Evolutionary conservation across 441 rosid species (phyloP).

Genomic region (Jatropha multifida): DNA sequence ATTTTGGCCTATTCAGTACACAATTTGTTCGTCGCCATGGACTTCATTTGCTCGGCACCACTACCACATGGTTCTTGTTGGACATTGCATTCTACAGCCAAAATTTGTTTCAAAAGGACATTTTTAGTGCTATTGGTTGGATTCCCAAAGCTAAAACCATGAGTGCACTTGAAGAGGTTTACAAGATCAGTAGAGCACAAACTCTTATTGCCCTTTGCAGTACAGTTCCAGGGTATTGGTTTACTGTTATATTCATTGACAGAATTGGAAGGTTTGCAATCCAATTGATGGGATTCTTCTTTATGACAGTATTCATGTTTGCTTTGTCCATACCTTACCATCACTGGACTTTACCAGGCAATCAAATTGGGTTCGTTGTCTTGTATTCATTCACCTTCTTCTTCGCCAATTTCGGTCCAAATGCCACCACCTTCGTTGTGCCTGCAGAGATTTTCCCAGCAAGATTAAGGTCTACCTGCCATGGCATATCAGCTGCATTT

Average conservation of each 20-base stretch:
- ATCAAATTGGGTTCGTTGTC: constrained; percentile 55
- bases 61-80: constrained; percentile 69
- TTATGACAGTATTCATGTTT: constrained; percentile 82
- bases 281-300: constrained; percentile 76
- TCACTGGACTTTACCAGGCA: constrained; percentile 59
- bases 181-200: constrained; percentile 60
- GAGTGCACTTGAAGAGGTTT: constrained; percentile 74
- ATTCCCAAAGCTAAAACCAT: constrained; percentile 60
- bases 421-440: constrained; percentile 69
- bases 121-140: constrained; percentile 75
- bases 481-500: constrained; percentile 72
- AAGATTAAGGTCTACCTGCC: constrained; percentile 76
- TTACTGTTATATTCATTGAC: constrained; percentile 63
- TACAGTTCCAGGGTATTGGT: constrained; percentile 80
- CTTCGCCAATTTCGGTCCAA: constrained; percentile 81
- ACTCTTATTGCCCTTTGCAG: constrained; percentile 71
- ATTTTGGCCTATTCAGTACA: constrained; percentile 49
- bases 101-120: constrained; percentile 72
- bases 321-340: constrained; percentile 68
- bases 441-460: constrained; percentile 90
- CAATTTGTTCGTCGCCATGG: constrained; percentile 54
- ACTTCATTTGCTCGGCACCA: constrained; percentile 67
- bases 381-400: constrained; percentile 72
- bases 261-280: constrained; percentile 61
- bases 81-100: constrained; percentile 78